phyloP scores from a whole-genome alignment of 345 rosid species.

The Barbarea vulgaris region DNA sequence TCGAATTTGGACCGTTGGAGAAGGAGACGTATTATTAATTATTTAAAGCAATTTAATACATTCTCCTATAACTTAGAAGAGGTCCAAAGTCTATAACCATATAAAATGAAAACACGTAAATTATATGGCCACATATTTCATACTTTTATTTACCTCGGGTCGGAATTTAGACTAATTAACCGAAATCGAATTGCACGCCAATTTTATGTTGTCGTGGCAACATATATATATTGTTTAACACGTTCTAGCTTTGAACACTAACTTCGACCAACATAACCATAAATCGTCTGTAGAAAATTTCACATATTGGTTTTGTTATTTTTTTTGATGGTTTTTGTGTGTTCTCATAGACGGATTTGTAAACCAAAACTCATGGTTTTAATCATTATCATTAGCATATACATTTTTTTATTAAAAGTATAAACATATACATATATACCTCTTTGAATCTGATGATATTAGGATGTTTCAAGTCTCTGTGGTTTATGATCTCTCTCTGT shows the following conservation, averaged over 20 bases:
- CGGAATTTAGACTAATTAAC: background rate
- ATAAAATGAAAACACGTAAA: constrained; percentile 14
- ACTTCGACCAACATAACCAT: background rate
- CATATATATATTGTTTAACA: background rate
- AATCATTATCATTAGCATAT: background rate
- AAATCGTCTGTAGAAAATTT: background rate
- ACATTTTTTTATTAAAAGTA: background rate
- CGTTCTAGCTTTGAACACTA: background rate
- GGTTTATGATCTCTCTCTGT: constrained; percentile 94
- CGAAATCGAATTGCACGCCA: background rate
- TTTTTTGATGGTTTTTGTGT: constrained; percentile 14
- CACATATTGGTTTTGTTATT: background rate
- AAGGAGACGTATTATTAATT: constrained; percentile 12
- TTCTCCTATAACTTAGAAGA: constrained; percentile 26
- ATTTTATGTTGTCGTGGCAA: background rate
- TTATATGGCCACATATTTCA: constrained; percentile 5
- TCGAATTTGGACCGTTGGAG: constrained; percentile 32
- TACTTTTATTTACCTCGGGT: background rate
- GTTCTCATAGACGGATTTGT: background rate
- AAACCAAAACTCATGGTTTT: background rate
- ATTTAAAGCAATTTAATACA: background rate
- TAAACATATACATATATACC: constrained; percentile 41
- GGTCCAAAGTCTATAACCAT: constrained; percentile 33
- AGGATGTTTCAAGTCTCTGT: constrained; percentile 86
- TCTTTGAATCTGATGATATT: constrained; percentile 86